Percentiles rank a stretch among this genome's conserved stretches.
phyloP scores from a whole-genome alignment of 2,329 filamentous ascomycete species.

The Sporothrix pallida region DNA sequence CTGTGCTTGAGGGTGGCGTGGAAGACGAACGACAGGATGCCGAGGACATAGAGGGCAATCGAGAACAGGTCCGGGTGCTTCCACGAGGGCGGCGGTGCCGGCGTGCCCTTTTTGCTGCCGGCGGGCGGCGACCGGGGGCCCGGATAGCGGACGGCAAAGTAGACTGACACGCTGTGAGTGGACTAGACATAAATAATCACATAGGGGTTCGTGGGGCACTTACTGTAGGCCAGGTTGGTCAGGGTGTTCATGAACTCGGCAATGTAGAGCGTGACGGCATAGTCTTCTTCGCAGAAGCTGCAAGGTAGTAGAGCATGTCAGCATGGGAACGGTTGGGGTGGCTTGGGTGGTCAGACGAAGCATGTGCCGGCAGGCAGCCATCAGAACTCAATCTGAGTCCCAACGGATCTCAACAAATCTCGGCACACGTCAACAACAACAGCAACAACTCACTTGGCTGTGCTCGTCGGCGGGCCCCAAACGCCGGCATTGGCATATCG shows the following conservation, averaged over 20 bases:
- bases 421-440: neutral
- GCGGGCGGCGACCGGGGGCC: slow-evolving; percentile 17
- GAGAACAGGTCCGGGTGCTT: slow-evolving; percentile 50
- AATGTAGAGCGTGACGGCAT: slow-evolving; percentile 57
- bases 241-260: slow-evolving; percentile 61
- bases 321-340: neutral
- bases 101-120: neutral
- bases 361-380: slow-evolving; percentile 5
- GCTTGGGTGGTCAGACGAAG: neutral
- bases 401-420: neutral
- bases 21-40: slow-evolving; percentile 52
- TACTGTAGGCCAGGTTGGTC: slow-evolving; percentile 57
- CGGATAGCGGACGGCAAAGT: slow-evolving; percentile 50
- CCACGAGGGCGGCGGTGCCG: slow-evolving; percentile 28
- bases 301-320: neutral
- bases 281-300: slow-evolving; percentile 56
- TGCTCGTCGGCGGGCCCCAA: slow-evolving; percentile 44
- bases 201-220: slow-evolving; percentile 27
- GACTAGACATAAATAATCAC: neutral
- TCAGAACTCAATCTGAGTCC: neutral
- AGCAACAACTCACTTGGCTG: slow-evolving; percentile 42
- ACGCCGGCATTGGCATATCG: slow-evolving; percentile 38
- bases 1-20: slow-evolving; percentile 53
- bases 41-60: slow-evolving; percentile 49
- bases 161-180: slow-evolving; percentile 42